Percentiles rank a stretch among this genome's conserved stretches.
These are phyloP conservation scores for Leishmania martiniquensis DNA, from an alignment of 208 protist species.

Conservation along the genomic window DNA sequence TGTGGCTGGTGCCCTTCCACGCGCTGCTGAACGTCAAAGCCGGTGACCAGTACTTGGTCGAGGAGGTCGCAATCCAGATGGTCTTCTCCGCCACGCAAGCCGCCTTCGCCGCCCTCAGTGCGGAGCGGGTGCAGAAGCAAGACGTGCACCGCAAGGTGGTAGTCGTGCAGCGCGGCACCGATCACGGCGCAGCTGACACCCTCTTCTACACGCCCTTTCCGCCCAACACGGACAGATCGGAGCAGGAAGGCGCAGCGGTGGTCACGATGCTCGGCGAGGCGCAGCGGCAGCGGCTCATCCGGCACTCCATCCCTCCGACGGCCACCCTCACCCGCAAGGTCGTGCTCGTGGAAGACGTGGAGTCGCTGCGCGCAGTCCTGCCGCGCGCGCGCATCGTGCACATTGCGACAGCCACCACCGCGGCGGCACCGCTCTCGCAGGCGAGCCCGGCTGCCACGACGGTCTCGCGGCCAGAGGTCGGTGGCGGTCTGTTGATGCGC, in stretches of 20 bases:
- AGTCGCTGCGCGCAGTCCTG: constrained; percentile 45
- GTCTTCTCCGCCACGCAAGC: constrained; percentile 85
- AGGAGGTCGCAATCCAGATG: constrained; percentile 83
- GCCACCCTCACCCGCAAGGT: constrained; percentile 43
- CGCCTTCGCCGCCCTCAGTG: constrained; percentile 63
- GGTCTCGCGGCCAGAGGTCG: constrained; percentile 17
- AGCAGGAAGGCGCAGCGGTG: constrained; percentile 60
- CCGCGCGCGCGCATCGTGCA: constrained; percentile 47
- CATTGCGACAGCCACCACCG: constrained; percentile 36
- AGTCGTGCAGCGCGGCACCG: constrained; percentile 56
- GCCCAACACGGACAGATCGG: constrained; percentile 63
- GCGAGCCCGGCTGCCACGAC: constrained; percentile 6
- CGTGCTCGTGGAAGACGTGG: constrained; percentile 55
- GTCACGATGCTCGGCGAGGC: constrained; percentile 33
- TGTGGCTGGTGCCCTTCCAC: constrained; percentile 90
- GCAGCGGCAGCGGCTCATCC: constrained; percentile 18
- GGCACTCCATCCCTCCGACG: background rate
- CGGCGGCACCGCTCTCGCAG: constrained; percentile 7
- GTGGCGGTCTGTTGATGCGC: constrained; percentile 33
- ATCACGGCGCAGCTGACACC: constrained; percentile 18
- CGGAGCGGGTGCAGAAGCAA: constrained; percentile 59
- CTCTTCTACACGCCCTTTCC: constrained; percentile 51
- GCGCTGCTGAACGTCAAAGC: constrained; percentile 73
- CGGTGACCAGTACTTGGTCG: constrained; percentile 76
- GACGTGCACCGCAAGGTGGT: constrained; percentile 69